Base-by-base conservation (phyloP, 2,329 filamentous ascomycete species). In the Fragosphaeria purpurea region DNA sequence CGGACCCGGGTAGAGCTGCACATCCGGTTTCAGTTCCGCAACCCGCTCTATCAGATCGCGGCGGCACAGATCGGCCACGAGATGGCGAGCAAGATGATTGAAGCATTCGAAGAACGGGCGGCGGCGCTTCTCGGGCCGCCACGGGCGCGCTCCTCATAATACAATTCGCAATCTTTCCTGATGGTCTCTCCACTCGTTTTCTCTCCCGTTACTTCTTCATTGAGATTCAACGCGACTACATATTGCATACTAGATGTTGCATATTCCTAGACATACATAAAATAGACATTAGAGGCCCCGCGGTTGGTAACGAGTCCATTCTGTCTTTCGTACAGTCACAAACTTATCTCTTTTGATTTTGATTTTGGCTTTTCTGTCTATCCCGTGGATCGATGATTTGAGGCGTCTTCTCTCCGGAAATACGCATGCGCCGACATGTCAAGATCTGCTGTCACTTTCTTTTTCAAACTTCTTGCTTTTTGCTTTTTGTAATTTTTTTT, bases 41-140 rank as follows among this genome's bases (percentile, higher is more conserved):
- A 90, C 67, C 88, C 90, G n/a, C 65, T 95, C 51, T 94, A 96
- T 69, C 83, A 82, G 41, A 81, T 86, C 22, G 73, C 96, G 62
- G 93, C 90, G 64, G 77, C 82, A 39, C 84, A 86, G 37, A 83
- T 93, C 31, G 88, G 88, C 57, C 85, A 88, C 35, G 88, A 87
- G 68, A 82, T 96, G 56, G 91, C 88, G 1, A 82, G 81, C 4
- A 75, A 86, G 56, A 95, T 98, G 89, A 86, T 97, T 57, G 83
- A 87, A 65, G 91, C 93, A 1, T 98, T 98, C 71, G 90, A 96
- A 70, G 79, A 80, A 67, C 76, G 86, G 61, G 89, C 93, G 6
- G 72, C 72, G 62, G 71, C 77, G 60, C 78, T 58, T 69, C 67
- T 55, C 7, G 56, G 55, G 1, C 22, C 45, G 5, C 43, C 8